These are phyloP conservation scores for Rubroshorea leprosula DNA, from an alignment of 345 rosid species.

Conservation along the genomic window DNA sequence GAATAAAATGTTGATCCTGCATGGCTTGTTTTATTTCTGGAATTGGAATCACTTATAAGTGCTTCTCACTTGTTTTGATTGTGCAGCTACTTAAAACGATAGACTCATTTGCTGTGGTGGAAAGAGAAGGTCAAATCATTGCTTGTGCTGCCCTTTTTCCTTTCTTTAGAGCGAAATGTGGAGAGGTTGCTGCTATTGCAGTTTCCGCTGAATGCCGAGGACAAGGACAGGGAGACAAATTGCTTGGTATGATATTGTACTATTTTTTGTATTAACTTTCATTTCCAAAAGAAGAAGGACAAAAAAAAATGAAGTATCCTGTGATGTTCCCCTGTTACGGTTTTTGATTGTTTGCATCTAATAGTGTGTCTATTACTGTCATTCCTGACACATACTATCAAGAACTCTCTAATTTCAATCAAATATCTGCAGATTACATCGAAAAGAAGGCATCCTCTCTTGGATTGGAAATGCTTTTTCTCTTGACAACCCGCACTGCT, in stretches of 20 bases:
- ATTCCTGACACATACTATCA: not conserved
- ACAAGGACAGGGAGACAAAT: slow-evolving; percentile 95
- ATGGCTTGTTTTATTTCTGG: not conserved
- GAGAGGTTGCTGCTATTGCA: slow-evolving; percentile 92
- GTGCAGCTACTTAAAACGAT: slow-evolving; percentile 57
- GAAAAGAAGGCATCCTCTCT: slow-evolving; percentile 81
- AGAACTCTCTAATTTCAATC: slow-evolving; percentile 3
- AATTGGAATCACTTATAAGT: slow-evolving; percentile 4
- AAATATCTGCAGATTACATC: slow-evolving; percentile 54
- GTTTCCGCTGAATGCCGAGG: slow-evolving; percentile 92
- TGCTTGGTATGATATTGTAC: slow-evolving; percentile 52
- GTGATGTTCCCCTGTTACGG: not conserved
- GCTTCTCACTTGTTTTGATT: slow-evolving; percentile 10
- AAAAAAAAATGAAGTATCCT: too few relatives aligned
- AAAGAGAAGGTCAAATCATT: slow-evolving; percentile 88
- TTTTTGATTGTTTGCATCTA: not conserved
- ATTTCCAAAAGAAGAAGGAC: too few relatives aligned
- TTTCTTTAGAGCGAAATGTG: slow-evolving; percentile 69
- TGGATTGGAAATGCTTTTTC: slow-evolving; percentile 69
- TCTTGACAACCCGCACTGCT: slow-evolving; percentile 84
- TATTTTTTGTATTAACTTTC: not conserved
- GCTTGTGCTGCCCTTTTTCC: slow-evolving; percentile 95
- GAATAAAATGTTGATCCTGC: slow-evolving; percentile 1
- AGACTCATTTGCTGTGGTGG: slow-evolving; percentile 65
- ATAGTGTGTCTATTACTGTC: not conserved